Conservation (phyloP, 73 alveolate genomes). For the Paramecium tetraurelia region DNA sequence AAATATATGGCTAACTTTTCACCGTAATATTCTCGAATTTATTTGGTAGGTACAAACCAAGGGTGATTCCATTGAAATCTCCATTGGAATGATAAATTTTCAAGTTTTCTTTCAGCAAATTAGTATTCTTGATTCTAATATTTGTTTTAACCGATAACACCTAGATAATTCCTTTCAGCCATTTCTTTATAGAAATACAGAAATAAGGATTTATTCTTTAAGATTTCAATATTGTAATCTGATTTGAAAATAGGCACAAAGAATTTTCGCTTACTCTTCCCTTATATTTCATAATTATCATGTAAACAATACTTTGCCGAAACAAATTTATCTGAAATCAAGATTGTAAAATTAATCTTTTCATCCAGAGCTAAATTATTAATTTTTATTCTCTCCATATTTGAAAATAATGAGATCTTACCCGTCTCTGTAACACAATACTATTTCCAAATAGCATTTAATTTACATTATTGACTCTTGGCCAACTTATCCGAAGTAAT, state of each 20-base stretch:
- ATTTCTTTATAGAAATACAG: background rate
- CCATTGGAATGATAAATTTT: background rate
- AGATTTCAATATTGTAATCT: background rate
- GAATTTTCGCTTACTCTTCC: background rate
- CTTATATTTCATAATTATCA: background rate
- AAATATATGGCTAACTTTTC: background rate
- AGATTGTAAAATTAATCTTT: background rate
- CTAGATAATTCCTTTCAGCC: background rate
- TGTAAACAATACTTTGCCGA: background rate
- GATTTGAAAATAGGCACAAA: background rate
- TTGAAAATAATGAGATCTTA: background rate
- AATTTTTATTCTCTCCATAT: background rate
- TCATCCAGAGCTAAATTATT: background rate
- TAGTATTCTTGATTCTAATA: background rate
- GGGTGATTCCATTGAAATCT: background rate
- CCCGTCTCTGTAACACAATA: background rate
- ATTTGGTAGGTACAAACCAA: background rate
- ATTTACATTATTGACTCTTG: background rate
- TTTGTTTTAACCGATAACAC: background rate
- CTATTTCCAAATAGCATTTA: background rate
- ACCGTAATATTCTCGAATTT: slow-evolving; percentile 1
- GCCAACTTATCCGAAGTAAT: background rate
- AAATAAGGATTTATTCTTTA: background rate
- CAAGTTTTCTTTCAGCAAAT: background rate
- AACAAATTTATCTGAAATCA: background rate